Base-by-base conservation (phyloP, 352 stramenopile genomes). In the Phytophthora gonapodyides region DNA sequence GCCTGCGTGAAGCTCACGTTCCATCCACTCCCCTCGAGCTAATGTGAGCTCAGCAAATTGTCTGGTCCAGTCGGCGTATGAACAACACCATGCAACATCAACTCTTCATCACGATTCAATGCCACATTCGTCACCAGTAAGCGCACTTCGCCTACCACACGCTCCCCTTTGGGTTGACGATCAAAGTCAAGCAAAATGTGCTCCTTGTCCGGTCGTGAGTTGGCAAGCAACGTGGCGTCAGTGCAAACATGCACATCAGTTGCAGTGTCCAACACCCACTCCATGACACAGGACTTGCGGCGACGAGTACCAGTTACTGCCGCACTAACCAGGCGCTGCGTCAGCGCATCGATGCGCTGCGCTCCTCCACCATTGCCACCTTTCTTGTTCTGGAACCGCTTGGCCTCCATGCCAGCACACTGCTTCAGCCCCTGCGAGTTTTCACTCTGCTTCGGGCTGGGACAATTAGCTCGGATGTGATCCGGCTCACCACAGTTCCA, bases 21-120 rank as follows among this genome's bases (percentile, higher is more conserved):
- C 34, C 54, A 55, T 13, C 43, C 44, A 62, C 16, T 35, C 3
- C 38, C 35, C 11, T 48, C 42, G 12, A 48, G 42, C 21, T 19
- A 12, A 6, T 48, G 19, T 3, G 42, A 48, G 42, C 11, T 48
- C 21, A 35, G 42, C 42, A 48, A 13, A 48, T 48, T 48, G 12
- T 48, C 42, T 19, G 42, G 42, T 2, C 19, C 42, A 35, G 42
- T 48, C 9, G 42, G 19, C 11, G 42, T 48, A n/a, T 35, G 42
- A 48, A 48, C 42, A n/a, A 31, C 42, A 17, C 19, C 21, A 35
- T 5, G 7, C 21, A 48, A 17, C 12, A 48, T 35, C 42, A 48
- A 35, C 3, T 31, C 12, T 35, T 48, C 42, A 34, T 48, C 21
- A 6, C 7, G 42, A 5, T 48, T 16, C 11, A 3, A 48, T 15